Conservation (phyloP, 1,284 basidiomycete species). For the Omphalotus olearius region DNA sequence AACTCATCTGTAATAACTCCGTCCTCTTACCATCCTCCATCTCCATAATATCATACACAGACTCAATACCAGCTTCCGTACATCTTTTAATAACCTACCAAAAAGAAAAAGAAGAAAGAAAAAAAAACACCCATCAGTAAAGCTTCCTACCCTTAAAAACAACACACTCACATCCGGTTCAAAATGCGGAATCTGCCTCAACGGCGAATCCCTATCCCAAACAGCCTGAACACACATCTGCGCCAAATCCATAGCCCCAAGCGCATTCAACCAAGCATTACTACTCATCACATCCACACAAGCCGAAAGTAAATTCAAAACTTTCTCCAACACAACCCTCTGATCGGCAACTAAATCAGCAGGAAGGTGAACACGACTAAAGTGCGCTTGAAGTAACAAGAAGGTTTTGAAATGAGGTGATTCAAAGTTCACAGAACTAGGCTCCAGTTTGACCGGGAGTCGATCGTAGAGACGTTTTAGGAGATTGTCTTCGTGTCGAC, state of each 20-base stretch:
- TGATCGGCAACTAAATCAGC: constrained; percentile 94
- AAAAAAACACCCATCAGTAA: constrained; percentile 1
- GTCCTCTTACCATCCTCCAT: constrained; percentile 90
- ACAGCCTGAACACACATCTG: constrained; percentile 99
- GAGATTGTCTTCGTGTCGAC: constrained; percentile 83
- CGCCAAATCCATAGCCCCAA: constrained; percentile 98
- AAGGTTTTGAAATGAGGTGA: constrained; percentile 98
- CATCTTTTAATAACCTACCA: constrained; percentile 71
- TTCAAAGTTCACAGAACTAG: constrained; percentile 68
- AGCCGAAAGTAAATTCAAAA: constrained; percentile 86
- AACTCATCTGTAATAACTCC: constrained; percentile 80
- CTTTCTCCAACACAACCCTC: constrained; percentile 80
- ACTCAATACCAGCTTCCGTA: constrained; percentile 75
- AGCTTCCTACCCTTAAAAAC: constrained; percentile 15
- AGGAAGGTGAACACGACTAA: constrained; percentile 87
- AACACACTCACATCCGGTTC: constrained; percentile 61
- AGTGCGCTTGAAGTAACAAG: constrained; percentile 95
- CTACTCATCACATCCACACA: constrained; percentile 98
- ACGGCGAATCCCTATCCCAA: constrained; percentile 93
- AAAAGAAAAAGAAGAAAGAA: constrained; percentile 34
- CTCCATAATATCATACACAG: constrained; percentile 96
- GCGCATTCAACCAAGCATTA: constrained; percentile 90
- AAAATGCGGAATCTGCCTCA: constrained; percentile 97
- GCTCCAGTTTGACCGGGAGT: constrained; percentile 92
- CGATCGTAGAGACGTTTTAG: constrained; percentile 91